phyloP scores from a whole-genome alignment of 164 flowering plant genomes.

The Protea cynaroides region DNA sequence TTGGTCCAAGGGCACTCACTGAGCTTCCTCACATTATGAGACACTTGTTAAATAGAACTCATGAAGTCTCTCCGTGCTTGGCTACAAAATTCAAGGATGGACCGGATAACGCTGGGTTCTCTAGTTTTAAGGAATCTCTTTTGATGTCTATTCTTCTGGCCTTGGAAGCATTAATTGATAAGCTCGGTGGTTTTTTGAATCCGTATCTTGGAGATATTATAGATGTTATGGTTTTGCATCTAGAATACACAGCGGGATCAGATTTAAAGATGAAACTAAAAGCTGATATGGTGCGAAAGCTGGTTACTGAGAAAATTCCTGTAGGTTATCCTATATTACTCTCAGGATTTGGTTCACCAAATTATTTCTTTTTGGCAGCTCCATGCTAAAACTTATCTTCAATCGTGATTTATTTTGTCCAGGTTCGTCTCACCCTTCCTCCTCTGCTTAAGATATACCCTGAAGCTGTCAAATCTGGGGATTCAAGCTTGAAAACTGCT shows the following conservation, averaged over 20 bases:
- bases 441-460: slow-evolving; percentile 54
- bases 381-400: neutral
- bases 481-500: slow-evolving; percentile 43
- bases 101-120: slow-evolving; percentile 9
- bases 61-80: slow-evolving; percentile 12
- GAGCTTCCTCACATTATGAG: slow-evolving; percentile 72
- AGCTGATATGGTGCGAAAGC: slow-evolving; percentile 56
- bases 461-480: slow-evolving; percentile 54
- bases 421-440: slow-evolving; percentile 75
- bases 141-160: slow-evolving; percentile 45
- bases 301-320: slow-evolving; percentile 60
- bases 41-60: slow-evolving; percentile 31
- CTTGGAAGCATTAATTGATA: slow-evolving; percentile 67
- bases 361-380: no score
- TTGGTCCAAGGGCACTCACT: slow-evolving; percentile 68
- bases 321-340: slow-evolving; percentile 36
- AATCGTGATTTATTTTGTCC: slow-evolving; percentile 10
- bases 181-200: slow-evolving; percentile 78
- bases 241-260: slow-evolving; percentile 36
- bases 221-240: slow-evolving; percentile 53
- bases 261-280: slow-evolving; percentile 48
- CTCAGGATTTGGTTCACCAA: neutral
- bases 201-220: slow-evolving; percentile 76
- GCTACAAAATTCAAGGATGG: slow-evolving; percentile 7
- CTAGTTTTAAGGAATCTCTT: slow-evolving; percentile 33